Conservation (phyloP, 805 yeast genomes). For the Starmerella etchellsii region DNA sequence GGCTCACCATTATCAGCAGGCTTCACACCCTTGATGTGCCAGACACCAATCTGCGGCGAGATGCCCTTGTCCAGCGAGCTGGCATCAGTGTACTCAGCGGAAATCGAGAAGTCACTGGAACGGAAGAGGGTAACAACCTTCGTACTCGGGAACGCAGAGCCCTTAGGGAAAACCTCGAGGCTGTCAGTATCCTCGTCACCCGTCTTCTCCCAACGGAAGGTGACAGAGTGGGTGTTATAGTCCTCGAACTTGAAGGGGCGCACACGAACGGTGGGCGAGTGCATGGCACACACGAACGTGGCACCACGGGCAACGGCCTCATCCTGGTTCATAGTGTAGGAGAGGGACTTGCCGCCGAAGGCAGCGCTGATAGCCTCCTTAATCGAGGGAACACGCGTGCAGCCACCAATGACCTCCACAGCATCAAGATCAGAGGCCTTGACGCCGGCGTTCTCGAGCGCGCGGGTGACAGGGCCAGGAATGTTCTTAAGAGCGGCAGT, state of each 20-base stretch:
- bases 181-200: slow-evolving; percentile 80
- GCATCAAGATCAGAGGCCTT: slow-evolving; percentile 65
- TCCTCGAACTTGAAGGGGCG: slow-evolving; percentile 98
- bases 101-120: slow-evolving; percentile 72
- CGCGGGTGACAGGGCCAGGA: slow-evolving; percentile 63
- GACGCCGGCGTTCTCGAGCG: slow-evolving; percentile 69
- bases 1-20: slow-evolving; percentile 48
- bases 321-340: slow-evolving; percentile 95
- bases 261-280: slow-evolving; percentile 96
- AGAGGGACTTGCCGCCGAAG: slow-evolving; percentile 72
- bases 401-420: slow-evolving; percentile 94
- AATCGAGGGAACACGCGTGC: slow-evolving; percentile 91
- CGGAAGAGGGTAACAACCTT: slow-evolving; percentile 91
- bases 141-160: slow-evolving; percentile 86
- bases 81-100: slow-evolving; percentile 73
- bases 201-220: slow-evolving; percentile 89
- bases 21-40: slow-evolving; percentile 78
- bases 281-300: slow-evolving; percentile 97
- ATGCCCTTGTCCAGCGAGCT: slow-evolving; percentile 61
- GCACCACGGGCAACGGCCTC: slow-evolving; percentile 99
- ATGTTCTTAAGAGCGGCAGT: slow-evolving; percentile 69
- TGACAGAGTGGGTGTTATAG: slow-evolving; percentile 77
- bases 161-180: slow-evolving; percentile 93
- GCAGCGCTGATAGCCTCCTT: slow-evolving; percentile 68
- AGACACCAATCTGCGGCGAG: slow-evolving; percentile 54